Evolutionary conservation across 1,284 basidiomycete species (phyloP).

Genomic region (Apiotrichum gracile): DNA sequence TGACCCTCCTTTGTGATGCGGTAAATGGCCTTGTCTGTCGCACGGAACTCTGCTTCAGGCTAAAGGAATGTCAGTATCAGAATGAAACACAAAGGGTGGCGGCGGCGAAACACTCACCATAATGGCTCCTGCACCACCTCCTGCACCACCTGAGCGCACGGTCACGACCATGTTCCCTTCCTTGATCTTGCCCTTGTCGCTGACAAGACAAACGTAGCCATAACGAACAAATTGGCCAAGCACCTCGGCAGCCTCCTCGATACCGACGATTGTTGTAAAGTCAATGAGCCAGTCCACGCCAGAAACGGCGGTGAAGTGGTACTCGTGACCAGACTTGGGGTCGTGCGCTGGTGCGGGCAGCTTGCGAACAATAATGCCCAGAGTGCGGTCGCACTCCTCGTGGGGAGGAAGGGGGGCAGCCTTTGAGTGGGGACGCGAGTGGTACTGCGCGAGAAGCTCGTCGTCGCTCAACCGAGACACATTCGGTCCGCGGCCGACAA

Average conservation of each 20-base stretch:
- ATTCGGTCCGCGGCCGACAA: constrained; percentile 81
- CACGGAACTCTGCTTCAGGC: constrained; percentile 91
- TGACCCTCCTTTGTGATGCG: constrained; percentile 86
- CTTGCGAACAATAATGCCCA: constrained; percentile 46
- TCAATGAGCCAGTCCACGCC: constrained; percentile 97
- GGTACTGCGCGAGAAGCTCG: constrained; percentile 41
- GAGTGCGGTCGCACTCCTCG: constrained; percentile 48
- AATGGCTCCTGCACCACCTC: constrained; percentile 38
- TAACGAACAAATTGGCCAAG: constrained; percentile 96
- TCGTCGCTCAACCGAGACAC: constrained; percentile 50
- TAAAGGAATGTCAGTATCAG: constrained; percentile 39
- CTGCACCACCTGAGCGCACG: constrained; percentile 51
- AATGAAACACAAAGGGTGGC: neutral
- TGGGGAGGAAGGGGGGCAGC: constrained; percentile 21
- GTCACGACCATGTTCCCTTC: constrained; percentile 84
- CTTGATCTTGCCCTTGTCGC: constrained; percentile 62
- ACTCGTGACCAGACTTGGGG: constrained; percentile 49
- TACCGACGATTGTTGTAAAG: constrained; percentile 90
- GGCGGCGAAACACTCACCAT: constrained; percentile 25
- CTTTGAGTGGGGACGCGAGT: constrained; percentile 37
- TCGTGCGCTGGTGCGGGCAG: constrained; percentile 10
- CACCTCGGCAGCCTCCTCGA: constrained; percentile 96
- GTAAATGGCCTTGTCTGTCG: constrained; percentile 90
- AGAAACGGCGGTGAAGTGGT: constrained; percentile 77
- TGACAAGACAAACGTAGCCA: constrained; percentile 75